A percentile compares a stretch with the other conserved stretches of the same genome.
phyloP scores from a whole-genome alignment of 2,329 filamentous ascomycete genomes.

The Helotiales sp. region DNA sequence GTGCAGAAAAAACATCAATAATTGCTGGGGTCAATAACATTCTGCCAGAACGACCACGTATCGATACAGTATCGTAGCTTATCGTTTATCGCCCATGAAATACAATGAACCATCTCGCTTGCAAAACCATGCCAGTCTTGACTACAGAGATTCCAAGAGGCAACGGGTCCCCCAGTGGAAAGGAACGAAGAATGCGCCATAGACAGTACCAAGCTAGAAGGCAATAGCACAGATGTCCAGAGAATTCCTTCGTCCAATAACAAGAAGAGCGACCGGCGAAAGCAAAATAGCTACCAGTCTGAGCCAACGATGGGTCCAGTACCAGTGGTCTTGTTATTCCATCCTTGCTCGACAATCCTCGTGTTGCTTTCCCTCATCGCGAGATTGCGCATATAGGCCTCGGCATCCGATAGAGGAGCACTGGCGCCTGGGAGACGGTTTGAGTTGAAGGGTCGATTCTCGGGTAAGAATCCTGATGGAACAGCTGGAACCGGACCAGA shows the following conservation, averaged over 20 bases:
- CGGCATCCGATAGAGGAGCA: constrained; percentile 18
- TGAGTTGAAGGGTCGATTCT: constrained; percentile 23
- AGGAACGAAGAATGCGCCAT: not conserved
- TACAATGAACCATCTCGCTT: too few relatives aligned
- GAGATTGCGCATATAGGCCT: constrained; percentile 29
- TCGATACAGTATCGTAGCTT: not conserved
- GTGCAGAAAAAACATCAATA: not conserved
- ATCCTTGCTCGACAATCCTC: constrained; percentile 19
- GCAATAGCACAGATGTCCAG: not conserved
- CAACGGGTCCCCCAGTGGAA: too few relatives aligned
- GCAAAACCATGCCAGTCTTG: not conserved
- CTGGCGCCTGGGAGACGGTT: constrained; percentile 3
- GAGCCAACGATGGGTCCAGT: constrained; percentile 20
- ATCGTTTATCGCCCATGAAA: too few relatives aligned
- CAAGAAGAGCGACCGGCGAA: not conserved
- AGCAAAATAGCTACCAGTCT: not conserved
- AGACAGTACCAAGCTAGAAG: not conserved
- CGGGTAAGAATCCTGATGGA: constrained; percentile 15
- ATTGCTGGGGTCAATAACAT: not conserved
- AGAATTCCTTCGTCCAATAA: not conserved
- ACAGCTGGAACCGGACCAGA: not conserved
- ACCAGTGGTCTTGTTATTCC: constrained; percentile 20
- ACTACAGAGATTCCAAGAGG: not conserved
- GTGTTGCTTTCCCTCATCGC: constrained; percentile 24
- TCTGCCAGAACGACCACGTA: not conserved